These are phyloP conservation scores for Lentinula sp. DNA, from an alignment of 768 basidiomycete species.

Conservation along the genomic window DNA sequence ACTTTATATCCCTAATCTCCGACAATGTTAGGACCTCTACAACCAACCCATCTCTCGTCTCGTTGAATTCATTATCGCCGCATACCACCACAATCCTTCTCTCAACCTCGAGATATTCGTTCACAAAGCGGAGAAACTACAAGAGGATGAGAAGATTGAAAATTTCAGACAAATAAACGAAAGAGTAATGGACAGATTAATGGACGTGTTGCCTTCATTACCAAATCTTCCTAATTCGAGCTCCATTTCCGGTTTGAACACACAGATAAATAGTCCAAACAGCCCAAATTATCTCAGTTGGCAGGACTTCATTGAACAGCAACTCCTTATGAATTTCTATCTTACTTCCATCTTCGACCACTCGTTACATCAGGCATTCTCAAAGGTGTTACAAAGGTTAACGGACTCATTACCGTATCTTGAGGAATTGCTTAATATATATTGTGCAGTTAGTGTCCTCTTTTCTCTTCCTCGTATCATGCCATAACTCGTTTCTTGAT, in stretches of 20 bases:
- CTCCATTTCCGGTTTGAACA: background rate
- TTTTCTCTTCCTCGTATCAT: background rate
- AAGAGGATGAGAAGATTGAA: conserved; percentile 89
- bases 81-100: conserved; percentile 14
- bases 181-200: conserved; percentile 75
- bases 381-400: conserved; percentile 80
- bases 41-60: conserved; percentile 41
- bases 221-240: background rate
- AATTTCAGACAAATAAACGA: conserved; percentile 90
- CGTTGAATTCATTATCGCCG: conserved; percentile 70
- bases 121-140: conserved; percentile 87
- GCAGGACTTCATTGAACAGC: conserved; percentile 51
- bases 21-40: background rate
- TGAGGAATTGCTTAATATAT: conserved; percentile 83
- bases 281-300: background rate
- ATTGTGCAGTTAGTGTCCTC: conserved; percentile 49
- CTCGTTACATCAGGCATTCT: conserved; percentile 88
- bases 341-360: conserved; percentile 94
- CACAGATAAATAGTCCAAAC: background rate
- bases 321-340: conserved; percentile 79
- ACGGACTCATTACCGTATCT: conserved; percentile 81
- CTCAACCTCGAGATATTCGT: conserved; percentile 89
- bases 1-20: conserved; percentile 4
- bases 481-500: background rate
- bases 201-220: conserved; percentile 47